Conservation (phyloP, 352 stramenopile genomes). For the Phytophthora agathidicida region DNA sequence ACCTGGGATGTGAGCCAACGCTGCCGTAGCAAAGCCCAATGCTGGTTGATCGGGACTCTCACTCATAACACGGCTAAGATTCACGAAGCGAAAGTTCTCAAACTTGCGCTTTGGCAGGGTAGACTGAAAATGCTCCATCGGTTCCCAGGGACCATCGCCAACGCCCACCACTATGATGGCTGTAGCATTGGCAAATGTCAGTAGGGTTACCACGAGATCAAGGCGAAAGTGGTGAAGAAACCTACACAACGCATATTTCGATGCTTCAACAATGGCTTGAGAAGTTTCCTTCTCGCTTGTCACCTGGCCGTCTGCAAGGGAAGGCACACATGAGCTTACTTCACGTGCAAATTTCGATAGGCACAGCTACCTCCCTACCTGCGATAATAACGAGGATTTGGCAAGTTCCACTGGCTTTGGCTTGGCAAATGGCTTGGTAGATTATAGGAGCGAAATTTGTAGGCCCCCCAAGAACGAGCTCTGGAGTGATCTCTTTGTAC, state of each 20-base stretch:
- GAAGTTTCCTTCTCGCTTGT: constrained; percentile 69
- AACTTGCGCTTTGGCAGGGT: constrained; percentile 60
- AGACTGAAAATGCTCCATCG: constrained; percentile 74
- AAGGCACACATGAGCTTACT: neutral
- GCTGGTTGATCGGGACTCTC: constrained; percentile 60
- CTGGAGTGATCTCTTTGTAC: constrained; percentile 60
- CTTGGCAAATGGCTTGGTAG: constrained; percentile 65
- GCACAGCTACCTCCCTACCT: constrained; percentile 11
- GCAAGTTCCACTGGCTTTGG: constrained; percentile 51
- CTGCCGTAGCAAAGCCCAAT: constrained; percentile 64
- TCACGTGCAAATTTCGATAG: neutral
- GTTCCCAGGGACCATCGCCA: constrained; percentile 76
- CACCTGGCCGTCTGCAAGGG: constrained; percentile 71
- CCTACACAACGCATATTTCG: constrained; percentile 75
- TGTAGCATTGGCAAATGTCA: constrained; percentile 18
- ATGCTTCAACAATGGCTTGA: constrained; percentile 73
- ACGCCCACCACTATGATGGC: constrained; percentile 81
- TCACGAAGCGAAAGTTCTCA: constrained; percentile 85
- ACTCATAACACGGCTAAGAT: constrained; percentile 60
- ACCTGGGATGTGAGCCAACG: constrained; percentile 71
- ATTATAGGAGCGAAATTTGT: constrained; percentile 88
- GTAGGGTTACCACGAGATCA: neutral
- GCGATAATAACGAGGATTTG: constrained; percentile 83
- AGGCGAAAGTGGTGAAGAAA: neutral
- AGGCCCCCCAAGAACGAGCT: constrained; percentile 55